Evolutionary conservation across 2,329 filamentous ascomycete species (phyloP), one percentile per base, ranked within the genome.

Genomic region (Cryphonectria parasitica): DNA sequence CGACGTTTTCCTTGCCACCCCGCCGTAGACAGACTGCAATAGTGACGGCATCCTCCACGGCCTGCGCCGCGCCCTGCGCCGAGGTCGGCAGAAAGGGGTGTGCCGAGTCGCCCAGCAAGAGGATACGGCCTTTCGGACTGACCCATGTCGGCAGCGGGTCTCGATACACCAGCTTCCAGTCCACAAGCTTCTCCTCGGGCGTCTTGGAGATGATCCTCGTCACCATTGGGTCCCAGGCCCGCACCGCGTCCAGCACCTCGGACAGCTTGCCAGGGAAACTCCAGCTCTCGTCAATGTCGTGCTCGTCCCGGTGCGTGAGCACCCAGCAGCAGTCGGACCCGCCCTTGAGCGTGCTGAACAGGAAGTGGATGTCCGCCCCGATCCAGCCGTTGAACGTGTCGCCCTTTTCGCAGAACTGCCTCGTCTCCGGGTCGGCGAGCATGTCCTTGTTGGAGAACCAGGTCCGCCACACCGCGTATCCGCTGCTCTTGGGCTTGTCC

Each of bases 261-360:
- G 80, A 78, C 3, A 82, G 78, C 67, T 81, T 82, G 11, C 80
- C 80, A 0, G 82, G 81, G 64, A 83, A 82, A 62, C 80, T 81
- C 82, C 82, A 85, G 58, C 82, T 82, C 74, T 86, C 82, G 64
- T 84, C 79, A 65, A 85, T 83, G 72, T 85, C 82, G 8, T 78
- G 80, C 63, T 84, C 81, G 66, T 83, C 84, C 69, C 83, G 77
- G 69, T 78, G 77, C 25, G 86, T 88, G 68, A 86, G 84, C 11
- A 88, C 86, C 86, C 85, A 88, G 72, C 82, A 84, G 70, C 87
- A 83, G 71, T 88, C 85, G 62, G 82, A 81, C 8, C 85, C 86
- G 61, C 81, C 80, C 75, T 87, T 87, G 70, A 88, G 82, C 1
- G 83, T 83, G 19, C 85, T 86, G 11, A 83, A 84, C 43, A 88